Base-by-base conservation (phyloP, 305 asterid species). In the Fraxinus velutina region DNA sequence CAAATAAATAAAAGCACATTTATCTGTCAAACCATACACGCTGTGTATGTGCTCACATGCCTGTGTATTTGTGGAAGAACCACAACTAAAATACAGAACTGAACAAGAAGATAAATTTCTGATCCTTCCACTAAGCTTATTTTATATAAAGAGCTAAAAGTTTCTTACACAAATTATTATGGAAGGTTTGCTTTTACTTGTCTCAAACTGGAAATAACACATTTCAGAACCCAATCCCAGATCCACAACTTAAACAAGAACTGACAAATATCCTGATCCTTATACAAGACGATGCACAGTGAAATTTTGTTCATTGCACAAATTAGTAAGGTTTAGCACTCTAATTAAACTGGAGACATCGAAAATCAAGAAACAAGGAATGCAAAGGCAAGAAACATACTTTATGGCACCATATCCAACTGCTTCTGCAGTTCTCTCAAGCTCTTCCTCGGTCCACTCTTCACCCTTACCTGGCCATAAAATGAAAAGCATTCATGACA, bases 351-450 rank as follows among this genome's bases (percentile, higher is more conserved):
- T 13, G 21, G 47, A 78, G 68, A 66, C 9, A 57, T 55, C 70
- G 22, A 55, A 52, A 74, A 81, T 70, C 82, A 47, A 73, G 10
- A n/a, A 47, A 21, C 47, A 82, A 0, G 6, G 22, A 37, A 77
- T 8, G 82, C 22, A 77, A 77, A 76, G 15, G 83, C 36, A 80
- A 82, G 82, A 62, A 75, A 83, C 94, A 87, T 83, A 94, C 99
- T 96, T 92, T 62, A 96, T 92, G 84, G 98, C 99, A 32, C 98
- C 97, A 82, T 94, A 96, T 89, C 99, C 99, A 74, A 96, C 88
- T 27, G 98, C 97, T 87, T 94, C 99, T 55, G 97, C 97, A 87
- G 92, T 94, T 86, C 87, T 76, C 64, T 95, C 97, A 36, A 95
- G 96, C 92, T 94, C 99, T 85, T 92, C 97, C 27, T 78, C 89